Conservation (phyloP, 1,139 yeast genomes). For the Yamadazyma friedrichii region DNA sequence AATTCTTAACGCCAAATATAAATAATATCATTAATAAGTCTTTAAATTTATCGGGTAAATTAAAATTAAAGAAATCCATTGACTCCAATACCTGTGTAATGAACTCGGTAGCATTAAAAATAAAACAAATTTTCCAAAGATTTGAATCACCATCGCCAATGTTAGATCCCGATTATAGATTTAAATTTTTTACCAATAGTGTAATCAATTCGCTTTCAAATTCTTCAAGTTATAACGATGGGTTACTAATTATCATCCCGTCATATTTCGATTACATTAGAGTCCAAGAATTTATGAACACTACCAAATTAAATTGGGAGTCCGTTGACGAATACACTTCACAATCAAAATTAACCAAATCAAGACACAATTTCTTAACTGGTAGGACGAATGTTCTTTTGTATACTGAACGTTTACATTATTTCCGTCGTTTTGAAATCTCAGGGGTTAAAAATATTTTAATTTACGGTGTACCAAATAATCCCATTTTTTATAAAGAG, state of each 20-base stretch:
- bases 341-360: slow-evolving; percentile 66
- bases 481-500: slow-evolving; percentile 82
- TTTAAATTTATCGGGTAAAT: slow-evolving; percentile 62
- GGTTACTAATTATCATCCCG: slow-evolving; percentile 78
- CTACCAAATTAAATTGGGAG: slow-evolving; percentile 60
- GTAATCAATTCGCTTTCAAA: slow-evolving; percentile 67
- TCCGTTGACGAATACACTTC: slow-evolving; percentile 81
- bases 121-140: slow-evolving; percentile 74
- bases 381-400: slow-evolving; percentile 72
- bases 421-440: slow-evolving; percentile 80
- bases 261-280: slow-evolving; percentile 85
- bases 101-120: slow-evolving; percentile 52
- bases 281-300: slow-evolving; percentile 67
- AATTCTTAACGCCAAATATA: slow-evolving; percentile 77
- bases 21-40: slow-evolving; percentile 63
- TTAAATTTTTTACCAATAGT: slow-evolving; percentile 74
- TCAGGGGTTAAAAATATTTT: slow-evolving; percentile 83
- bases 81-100: slow-evolving; percentile 41
- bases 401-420: slow-evolving; percentile 92
- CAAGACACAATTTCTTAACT: slow-evolving; percentile 63
- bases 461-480: slow-evolving; percentile 81
- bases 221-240: slow-evolving; percentile 60
- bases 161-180: slow-evolving; percentile 76
- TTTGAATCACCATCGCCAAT: slow-evolving; percentile 58
- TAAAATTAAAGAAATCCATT: slow-evolving; percentile 48